A percentile compares a stretch with the other conserved stretches of the same genome.
Evolutionary conservation across 805 yeast species (phyloP).

Genomic region (Maudiozyma turicensis): DNA sequence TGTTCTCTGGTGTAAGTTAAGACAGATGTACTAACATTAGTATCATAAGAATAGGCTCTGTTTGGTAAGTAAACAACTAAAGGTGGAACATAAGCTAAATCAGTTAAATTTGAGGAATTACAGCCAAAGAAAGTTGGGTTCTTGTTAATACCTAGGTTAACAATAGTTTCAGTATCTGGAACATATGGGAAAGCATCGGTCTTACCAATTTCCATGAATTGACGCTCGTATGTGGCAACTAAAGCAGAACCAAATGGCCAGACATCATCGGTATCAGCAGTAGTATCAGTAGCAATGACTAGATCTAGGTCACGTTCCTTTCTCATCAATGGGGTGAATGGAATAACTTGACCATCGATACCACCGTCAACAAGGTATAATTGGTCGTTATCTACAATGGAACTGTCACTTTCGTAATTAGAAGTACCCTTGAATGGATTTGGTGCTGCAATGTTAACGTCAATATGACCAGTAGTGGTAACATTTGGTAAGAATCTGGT

Average conservation of each 20-base stretch:
- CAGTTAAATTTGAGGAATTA: slow-evolving; percentile 51
- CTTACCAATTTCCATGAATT: slow-evolving; percentile 42
- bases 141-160: slow-evolving; percentile 48
- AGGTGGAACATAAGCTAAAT: slow-evolving; percentile 51
- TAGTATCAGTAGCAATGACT: slow-evolving; percentile 56
- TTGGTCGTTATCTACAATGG: slow-evolving; percentile 32
- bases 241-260: slow-evolving; percentile 68
- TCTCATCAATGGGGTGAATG: slow-evolving; percentile 51
- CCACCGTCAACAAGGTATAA: slow-evolving; percentile 63
- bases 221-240: slow-evolving; percentile 46
- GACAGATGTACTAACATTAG: slow-evolving; percentile 65
- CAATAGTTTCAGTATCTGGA: slow-evolving; percentile 56
- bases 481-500: slow-evolving; percentile 37
- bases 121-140: slow-evolving; percentile 81
- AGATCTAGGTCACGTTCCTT: slow-evolving; percentile 50
- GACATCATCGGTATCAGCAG: slow-evolving; percentile 46
- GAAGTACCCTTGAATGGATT: slow-evolving; percentile 54
- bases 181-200: slow-evolving; percentile 69
- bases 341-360: slow-evolving; percentile 54
- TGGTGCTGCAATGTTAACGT: slow-evolving; percentile 63
- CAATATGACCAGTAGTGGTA: slow-evolving; percentile 40
- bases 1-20: slow-evolving; percentile 51
- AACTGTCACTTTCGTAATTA: slow-evolving; percentile 23
- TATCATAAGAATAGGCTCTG: slow-evolving; percentile 49
- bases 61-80: slow-evolving; percentile 72